Conservation (phyloP, 106 monocot genomes). For the Apostasia ramifera region DNA sequence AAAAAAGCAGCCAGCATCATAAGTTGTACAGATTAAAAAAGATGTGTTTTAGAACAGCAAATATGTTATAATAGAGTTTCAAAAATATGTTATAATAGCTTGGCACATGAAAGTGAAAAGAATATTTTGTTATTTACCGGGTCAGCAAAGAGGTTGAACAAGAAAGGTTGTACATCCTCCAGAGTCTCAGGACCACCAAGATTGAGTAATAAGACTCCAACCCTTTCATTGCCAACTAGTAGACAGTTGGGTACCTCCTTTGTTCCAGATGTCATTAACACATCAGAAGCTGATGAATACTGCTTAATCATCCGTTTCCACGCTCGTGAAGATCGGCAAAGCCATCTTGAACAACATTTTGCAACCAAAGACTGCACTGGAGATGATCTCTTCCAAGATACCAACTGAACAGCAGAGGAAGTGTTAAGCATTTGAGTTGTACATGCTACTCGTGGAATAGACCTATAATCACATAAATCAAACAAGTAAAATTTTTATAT, state of each 20-base stretch:
- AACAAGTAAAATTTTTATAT: not conserved
- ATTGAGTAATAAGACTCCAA: conserved; percentile 91
- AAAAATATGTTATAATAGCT: not conserved
- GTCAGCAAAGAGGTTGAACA: conserved; percentile 95
- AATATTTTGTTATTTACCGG: conserved; percentile 45
- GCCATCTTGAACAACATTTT: conserved; percentile 18
- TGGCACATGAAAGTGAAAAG: not conserved
- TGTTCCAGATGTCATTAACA: conserved; percentile 43
- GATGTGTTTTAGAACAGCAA: too few relatives aligned
- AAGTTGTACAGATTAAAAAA: too few relatives aligned
- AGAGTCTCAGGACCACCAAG: conserved; percentile 98
- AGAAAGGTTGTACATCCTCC: conserved; percentile 95
- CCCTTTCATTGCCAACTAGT: conserved; percentile 56
- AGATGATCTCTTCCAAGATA: conserved; percentile 16
- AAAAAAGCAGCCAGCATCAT: too few relatives aligned
- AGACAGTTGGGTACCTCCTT: conserved; percentile 26
- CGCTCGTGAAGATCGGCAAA: conserved; percentile 14
- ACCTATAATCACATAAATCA: conserved; percentile 21
- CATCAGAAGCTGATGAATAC: conserved; percentile 54
- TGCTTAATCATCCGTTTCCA: conserved; percentile 16
- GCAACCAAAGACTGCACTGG: conserved; percentile 18
- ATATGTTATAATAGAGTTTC: not conserved
- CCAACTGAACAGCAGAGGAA: conserved; percentile 15
- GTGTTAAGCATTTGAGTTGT: conserved; percentile 18
- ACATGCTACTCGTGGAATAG: conserved; percentile 15